Evolutionary conservation across 768 basidiomycete species (phyloP), one percentile per base, ranked within the genome.

Genomic region (Asterophora lycoperdoides): DNA sequence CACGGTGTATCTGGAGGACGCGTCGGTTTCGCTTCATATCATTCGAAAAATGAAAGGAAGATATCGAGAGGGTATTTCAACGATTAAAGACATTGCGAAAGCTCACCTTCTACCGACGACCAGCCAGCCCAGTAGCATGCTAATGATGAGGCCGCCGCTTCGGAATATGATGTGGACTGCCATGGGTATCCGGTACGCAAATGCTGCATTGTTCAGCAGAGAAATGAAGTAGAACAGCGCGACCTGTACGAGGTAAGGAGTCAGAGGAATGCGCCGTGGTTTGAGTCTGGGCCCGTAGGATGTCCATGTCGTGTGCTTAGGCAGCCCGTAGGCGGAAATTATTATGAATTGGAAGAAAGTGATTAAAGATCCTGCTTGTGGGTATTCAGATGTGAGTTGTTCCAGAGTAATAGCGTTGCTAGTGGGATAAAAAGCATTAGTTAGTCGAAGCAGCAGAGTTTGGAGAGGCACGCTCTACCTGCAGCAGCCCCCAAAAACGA

Each of bases 401-500:
- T 93, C 89, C 1, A 86, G 65, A 0, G 89, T 83, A 49, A 89
- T 73, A 28, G 89, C 89, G 64, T 91, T 92, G 58, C 87, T 89
- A 14, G 20, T 4, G n/a, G 14, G 7, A 7, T 14, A 13, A 41
- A 28, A 36, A 4, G 46, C 40, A 30, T 23, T 39, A 32, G 42
- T 34, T 34, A 9, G 29, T 36, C 14, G 3, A 38, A 28, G 23
- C 15, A n/a, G 30, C 33, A 29, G n/a, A 29, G 13, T 3, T 4
- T 44, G 20, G 18, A 45, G 8, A 14, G 10, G 34, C 32, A n/a
- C 10, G 42, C 20, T 40, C 17, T 43, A 79, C 77, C 84, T 83
- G 73, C 93, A 96, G 66, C 93, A 96, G 1, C 93, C 93, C 1
- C 91, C 92, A 60, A 96, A 94, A 8, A 93, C 79, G 17, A 93